Evolutionary conservation across 306 rosid species (phyloP).

Genomic region (Fragaria iinumae): DNA sequence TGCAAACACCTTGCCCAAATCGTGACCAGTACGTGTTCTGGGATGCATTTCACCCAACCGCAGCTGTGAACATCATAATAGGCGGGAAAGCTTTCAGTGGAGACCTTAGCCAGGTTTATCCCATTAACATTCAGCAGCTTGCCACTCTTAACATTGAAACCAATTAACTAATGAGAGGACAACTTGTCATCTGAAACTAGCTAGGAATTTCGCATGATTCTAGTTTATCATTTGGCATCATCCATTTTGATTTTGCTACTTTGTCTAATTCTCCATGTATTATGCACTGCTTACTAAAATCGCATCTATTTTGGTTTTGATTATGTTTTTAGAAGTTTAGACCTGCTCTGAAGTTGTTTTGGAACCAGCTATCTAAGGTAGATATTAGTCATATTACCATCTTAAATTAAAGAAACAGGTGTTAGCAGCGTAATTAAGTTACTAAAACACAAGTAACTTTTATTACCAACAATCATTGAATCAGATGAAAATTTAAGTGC

Average conservation of each 20-base stretch:
- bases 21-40: constrained; percentile 70
- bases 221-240: background rate
- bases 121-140: constrained; percentile 66
- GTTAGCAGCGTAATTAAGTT: background rate
- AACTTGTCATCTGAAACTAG: background rate
- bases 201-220: background rate
- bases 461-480: background rate
- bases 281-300: background rate
- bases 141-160: constrained; percentile 43
- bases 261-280: background rate
- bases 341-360: background rate
- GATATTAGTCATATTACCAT: too few relatives aligned
- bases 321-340: background rate
- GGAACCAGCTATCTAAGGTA: background rate
- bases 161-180: background rate
- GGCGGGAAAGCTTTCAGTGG: constrained; percentile 70
- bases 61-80: constrained; percentile 67
- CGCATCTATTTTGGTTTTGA: background rate
- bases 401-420: background rate
- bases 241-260: background rate
- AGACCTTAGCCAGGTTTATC: constrained; percentile 44
- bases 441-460: background rate
- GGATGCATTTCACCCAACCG: constrained; percentile 97
- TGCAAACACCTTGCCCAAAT: constrained; percentile 71
- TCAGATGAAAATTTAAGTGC: background rate